Evolutionary conservation across 1,139 yeast genomes (phyloP).

Genomic region (Cylindricascospora bacillispora): DNA sequence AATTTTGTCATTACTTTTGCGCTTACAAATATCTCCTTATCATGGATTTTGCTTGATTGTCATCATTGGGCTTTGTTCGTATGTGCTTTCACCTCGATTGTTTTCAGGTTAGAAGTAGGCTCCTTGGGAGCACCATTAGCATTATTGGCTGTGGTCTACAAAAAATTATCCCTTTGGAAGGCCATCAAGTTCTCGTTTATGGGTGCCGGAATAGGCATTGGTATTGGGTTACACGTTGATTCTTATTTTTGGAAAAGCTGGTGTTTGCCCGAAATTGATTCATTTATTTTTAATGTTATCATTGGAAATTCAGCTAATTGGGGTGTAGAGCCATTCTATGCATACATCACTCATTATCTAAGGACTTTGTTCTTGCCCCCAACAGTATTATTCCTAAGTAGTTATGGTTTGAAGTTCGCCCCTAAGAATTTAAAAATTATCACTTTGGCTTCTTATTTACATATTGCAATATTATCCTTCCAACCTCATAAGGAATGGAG

Average conservation of each 20-base stretch:
- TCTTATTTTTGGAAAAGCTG: constrained; percentile 58
- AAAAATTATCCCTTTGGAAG: constrained; percentile 32
- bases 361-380: constrained; percentile 51
- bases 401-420: constrained; percentile 26
- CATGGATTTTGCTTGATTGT: constrained; percentile 40
- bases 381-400: constrained; percentile 35
- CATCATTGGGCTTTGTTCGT: constrained; percentile 39
- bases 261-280: constrained; percentile 58
- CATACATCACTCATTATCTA: constrained; percentile 53
- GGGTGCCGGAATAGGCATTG: constrained; percentile 47
- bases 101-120: constrained; percentile 64
- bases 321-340: constrained; percentile 70
- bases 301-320: constrained; percentile 62
- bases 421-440: constrained; percentile 29
- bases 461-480: constrained; percentile 50
- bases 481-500: constrained; percentile 96
- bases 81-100: constrained; percentile 50
- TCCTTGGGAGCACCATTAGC: constrained; percentile 44
- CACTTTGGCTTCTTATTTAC: constrained; percentile 39
- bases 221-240: constrained; percentile 44
- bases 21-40: constrained; percentile 43
- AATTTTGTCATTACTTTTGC: constrained; percentile 72
- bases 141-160: constrained; percentile 29
- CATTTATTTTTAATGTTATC: constrained; percentile 62
- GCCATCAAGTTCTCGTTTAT: constrained; percentile 32